Percentiles rank a stretch among this genome's conserved stretches.
Conservation (phyloP, 2,329 filamentous ascomycete genomes). For the Diplodia mutila region DNA sequence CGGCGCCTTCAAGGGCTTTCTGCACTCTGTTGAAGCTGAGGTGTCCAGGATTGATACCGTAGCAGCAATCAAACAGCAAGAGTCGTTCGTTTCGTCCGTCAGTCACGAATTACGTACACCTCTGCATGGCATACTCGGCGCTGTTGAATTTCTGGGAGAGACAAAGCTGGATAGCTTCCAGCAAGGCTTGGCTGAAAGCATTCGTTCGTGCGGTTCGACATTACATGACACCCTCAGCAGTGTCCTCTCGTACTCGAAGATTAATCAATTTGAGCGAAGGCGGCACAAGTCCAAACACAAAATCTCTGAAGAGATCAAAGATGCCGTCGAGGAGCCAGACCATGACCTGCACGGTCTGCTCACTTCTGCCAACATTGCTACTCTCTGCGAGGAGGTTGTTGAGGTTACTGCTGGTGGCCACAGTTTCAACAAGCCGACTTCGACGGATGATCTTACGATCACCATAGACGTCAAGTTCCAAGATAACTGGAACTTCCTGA, state of each 20-base stretch:
- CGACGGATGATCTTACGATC: constrained; percentile 12
- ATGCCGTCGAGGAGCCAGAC: constrained; percentile 14
- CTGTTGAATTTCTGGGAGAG: constrained; percentile 29
- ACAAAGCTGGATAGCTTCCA: constrained; percentile 26
- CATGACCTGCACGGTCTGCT: constrained; percentile 14
- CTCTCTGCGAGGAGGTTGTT: constrained; percentile 22
- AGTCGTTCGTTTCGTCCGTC: constrained; percentile 46
- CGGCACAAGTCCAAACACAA: constrained; percentile 30
- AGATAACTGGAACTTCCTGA: constrained; percentile 34
- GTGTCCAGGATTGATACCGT: constrained; percentile 25
- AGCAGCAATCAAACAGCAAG: constrained; percentile 23
- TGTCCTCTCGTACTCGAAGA: constrained; percentile 41
- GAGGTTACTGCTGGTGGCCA: constrained; percentile 20
- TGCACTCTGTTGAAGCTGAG: constrained; percentile 27
- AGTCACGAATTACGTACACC: constrained; percentile 39
- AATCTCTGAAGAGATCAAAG: constrained; percentile 14
- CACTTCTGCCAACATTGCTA: constrained; percentile 14
- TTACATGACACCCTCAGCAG: constrained; percentile 46
- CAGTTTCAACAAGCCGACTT: constrained; percentile 16
- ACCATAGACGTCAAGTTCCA: constrained; percentile 21
- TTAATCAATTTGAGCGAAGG: constrained; percentile 32
- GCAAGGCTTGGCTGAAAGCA: constrained; percentile 29
- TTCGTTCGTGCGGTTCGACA: constrained; percentile 47
- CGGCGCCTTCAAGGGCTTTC: constrained; percentile 27
- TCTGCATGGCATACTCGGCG: constrained; percentile 23